A percentile compares a stretch with the other conserved stretches of the same genome.
These are phyloP conservation scores for Thraustochytrium sp. DNA, from an alignment of 352 stramenopile species.

Conservation along the genomic window DNA sequence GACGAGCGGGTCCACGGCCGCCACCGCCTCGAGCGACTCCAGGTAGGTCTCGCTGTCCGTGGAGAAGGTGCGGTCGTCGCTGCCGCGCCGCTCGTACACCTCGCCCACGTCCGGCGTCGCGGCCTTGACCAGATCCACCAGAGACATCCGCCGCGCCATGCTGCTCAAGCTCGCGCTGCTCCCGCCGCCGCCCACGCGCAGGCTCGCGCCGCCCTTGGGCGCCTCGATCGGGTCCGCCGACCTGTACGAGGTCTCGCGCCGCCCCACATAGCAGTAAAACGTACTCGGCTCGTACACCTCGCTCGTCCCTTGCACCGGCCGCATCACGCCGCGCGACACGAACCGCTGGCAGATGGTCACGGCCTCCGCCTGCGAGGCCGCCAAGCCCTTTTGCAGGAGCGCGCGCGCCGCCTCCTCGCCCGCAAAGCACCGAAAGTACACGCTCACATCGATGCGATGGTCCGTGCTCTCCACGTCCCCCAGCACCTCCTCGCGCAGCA, in stretches of 20 bases:
- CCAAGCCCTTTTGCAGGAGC: slow-evolving; percentile 7
- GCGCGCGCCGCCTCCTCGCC: neutral
- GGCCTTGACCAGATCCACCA: neutral
- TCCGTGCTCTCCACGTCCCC: neutral
- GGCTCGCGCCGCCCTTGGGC: no score
- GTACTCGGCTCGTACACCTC: neutral
- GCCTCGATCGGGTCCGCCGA: neutral
- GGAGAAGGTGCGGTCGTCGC: neutral
- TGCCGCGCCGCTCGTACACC: neutral
- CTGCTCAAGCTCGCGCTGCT: neutral
- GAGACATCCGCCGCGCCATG: neutral
- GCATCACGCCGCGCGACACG: neutral
- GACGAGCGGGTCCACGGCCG: neutral
- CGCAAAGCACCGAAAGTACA: slow-evolving; percentile 20
- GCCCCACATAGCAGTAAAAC: slow-evolving; percentile 20
- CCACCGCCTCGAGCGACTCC: neutral
- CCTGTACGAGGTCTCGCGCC: neutral
- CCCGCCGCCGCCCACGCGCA: no score
- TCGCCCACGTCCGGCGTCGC: neutral
- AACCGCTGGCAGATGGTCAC: neutral
- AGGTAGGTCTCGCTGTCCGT: neutral
- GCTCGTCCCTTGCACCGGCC: neutral
- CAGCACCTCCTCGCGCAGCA: neutral
- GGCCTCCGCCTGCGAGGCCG: neutral
- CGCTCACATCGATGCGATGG: slow-evolving; percentile 1